Conservation (phyloP, 106 monocot genomes). For the Gastrodia elata region DNA sequence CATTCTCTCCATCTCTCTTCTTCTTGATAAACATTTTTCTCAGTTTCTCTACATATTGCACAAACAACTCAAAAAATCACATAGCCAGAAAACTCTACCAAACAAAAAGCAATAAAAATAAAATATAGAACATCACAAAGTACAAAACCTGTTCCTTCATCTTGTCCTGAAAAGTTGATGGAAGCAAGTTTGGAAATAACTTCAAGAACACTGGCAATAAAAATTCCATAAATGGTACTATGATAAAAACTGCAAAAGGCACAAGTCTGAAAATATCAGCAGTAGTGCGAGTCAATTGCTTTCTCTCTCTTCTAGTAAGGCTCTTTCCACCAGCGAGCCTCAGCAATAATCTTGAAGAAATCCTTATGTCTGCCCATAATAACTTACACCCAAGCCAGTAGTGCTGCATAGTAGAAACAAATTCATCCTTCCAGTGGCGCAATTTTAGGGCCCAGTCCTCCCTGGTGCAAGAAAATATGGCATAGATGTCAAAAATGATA, state of each 20-base stretch:
- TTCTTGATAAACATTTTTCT: too few relatives aligned
- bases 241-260: slow-evolving; percentile 88
- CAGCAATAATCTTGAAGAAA: slow-evolving; percentile 74
- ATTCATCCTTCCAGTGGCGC: slow-evolving; percentile 72
- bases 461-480: slow-evolving; percentile 16
- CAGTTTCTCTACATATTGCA: too few relatives aligned
- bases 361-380: slow-evolving; percentile 79
- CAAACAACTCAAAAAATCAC: too few relatives aligned
- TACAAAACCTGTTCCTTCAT: slow-evolving; percentile 94
- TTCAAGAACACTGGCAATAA: slow-evolving; percentile 85
- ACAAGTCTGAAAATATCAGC: slow-evolving; percentile 96
- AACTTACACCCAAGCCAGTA: slow-evolving; percentile 90
- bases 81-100: background rate
- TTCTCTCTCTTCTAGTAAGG: slow-evolving; percentile 83
- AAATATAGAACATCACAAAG: background rate
- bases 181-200: slow-evolving; percentile 93
- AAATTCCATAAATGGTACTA: slow-evolving; percentile 98
- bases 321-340: slow-evolving; percentile 84
- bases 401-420: slow-evolving; percentile 72
- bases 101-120: background rate
- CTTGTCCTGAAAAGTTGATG: slow-evolving; percentile 97
- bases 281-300: slow-evolving; percentile 91
- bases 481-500: slow-evolving; percentile 7
- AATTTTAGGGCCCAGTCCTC: slow-evolving; percentile 57
- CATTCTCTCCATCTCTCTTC: too few relatives aligned